Conservation (phyloP, 2,329 filamentous ascomycete genomes). For the Alternaria sp. region DNA sequence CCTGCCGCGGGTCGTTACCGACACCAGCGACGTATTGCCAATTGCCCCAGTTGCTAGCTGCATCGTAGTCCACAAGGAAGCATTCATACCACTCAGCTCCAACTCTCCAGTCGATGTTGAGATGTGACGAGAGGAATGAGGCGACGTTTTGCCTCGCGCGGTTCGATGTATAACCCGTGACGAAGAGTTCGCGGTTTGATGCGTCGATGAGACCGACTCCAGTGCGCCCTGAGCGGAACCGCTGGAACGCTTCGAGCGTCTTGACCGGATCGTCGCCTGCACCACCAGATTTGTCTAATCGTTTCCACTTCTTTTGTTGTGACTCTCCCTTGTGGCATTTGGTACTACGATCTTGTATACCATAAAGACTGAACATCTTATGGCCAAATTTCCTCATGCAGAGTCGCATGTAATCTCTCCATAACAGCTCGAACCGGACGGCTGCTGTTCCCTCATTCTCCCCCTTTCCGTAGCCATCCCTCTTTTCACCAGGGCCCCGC, state of each 20-base stretch:
- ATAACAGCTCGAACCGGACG: slow-evolving; percentile 77
- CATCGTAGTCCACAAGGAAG: slow-evolving; percentile 77
- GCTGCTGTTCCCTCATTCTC: slow-evolving; percentile 75
- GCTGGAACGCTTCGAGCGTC: slow-evolving; percentile 60
- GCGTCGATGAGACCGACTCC: slow-evolving; percentile 82
- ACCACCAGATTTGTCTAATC: slow-evolving; percentile 29
- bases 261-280: slow-evolving; percentile 57
- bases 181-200: slow-evolving; percentile 74
- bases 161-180: slow-evolving; percentile 82
- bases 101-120: slow-evolving; percentile 79
- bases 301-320: slow-evolving; percentile 49
- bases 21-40: slow-evolving; percentile 85
- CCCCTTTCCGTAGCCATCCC: slow-evolving; percentile 69
- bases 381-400: slow-evolving; percentile 74
- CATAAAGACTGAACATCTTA: slow-evolving; percentile 70
- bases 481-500: slow-evolving; percentile 36
- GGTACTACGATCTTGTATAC: slow-evolving; percentile 62
- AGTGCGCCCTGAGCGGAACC: slow-evolving; percentile 71
- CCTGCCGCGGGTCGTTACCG: slow-evolving; percentile 77
- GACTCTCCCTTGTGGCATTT: slow-evolving; percentile 48
- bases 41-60: slow-evolving; percentile 79
- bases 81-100: slow-evolving; percentile 86
- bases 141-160: slow-evolving; percentile 79
- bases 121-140: slow-evolving; percentile 74
- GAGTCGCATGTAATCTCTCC: slow-evolving; percentile 81